These are phyloP conservation scores for Suillus plorans DNA, from an alignment of 768 basidiomycete species.

Conservation along the genomic window DNA sequence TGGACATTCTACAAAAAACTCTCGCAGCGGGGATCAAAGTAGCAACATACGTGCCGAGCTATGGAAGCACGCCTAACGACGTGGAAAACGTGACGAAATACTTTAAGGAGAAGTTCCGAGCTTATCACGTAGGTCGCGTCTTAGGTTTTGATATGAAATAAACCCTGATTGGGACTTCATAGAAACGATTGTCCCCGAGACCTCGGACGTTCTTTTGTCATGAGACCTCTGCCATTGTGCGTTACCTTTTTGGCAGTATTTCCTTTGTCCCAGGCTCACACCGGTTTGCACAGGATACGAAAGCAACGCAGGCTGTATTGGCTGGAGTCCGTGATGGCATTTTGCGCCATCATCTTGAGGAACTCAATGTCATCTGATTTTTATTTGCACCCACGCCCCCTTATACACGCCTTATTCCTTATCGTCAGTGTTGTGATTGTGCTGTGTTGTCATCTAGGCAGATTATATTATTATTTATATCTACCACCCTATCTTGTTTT, in stretches of 20 bases:
- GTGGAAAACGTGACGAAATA: conserved; percentile 56
- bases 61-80: conserved; percentile 58
- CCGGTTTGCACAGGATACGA: conserved; percentile 32
- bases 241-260: conserved; percentile 22
- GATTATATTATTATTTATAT: conserved; percentile 3
- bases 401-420: neutral
- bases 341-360: conserved; percentile 31
- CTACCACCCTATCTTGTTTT: neutral
- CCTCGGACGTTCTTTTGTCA: conserved; percentile 64
- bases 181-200: conserved; percentile 59
- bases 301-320: conserved; percentile 37
- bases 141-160: neutral
- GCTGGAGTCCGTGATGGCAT: conserved; percentile 45
- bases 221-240: conserved; percentile 68
- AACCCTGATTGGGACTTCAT: conserved; percentile 7
- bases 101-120: conserved; percentile 67
- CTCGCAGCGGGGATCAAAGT: conserved; percentile 57
- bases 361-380: conserved; percentile 27
- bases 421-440: neutral
- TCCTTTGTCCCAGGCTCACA: neutral
- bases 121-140: conserved; percentile 51
- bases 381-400: neutral
- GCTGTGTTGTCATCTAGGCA: neutral
- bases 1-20: conserved; percentile 56
- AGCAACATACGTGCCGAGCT: conserved; percentile 60